Base-by-base conservation (phyloP, 2,329 filamentous ascomycete species). In the Mollisia scopiformis region DNA sequence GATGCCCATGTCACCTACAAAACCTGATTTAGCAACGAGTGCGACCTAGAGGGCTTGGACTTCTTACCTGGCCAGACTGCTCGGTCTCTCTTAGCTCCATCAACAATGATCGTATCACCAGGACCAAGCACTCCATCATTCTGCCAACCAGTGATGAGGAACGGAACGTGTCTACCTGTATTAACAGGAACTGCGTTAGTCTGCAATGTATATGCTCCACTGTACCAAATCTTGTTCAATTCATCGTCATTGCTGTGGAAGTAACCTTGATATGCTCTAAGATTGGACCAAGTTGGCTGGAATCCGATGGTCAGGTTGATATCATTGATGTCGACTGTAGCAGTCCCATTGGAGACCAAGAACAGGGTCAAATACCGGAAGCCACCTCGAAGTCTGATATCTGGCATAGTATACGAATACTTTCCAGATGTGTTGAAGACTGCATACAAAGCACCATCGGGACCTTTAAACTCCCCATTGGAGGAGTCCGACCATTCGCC, bases 31-130 rank as follows among this genome's bases (percentile, higher is more conserved):
- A 28, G 6, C 21, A 6, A 10, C 10, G 11, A 21, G 8, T 31
- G 27, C 27, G 8, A 19, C 11, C 11, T 6, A 31, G 10, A 23
- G n/a, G n/a, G n/a, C 8, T 7, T 8, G 77, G 2, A 83, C 82
- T 0, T 83, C 76, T 28, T 55, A 59, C 85, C 85, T 14, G 85
- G 82, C 84, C 84, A 88, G 1, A 88, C 81, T 30, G 84, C 74
- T 5, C 83, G 78, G 67, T 87, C 84, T 52, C 84, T 78, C 68
- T 87, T 87, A 0, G 84, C 82, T 16, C 84, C 85, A 70, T 87
- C 84, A 0, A 71, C 70, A 57, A 72, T 74, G 2, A 69, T 66
- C 27, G 67, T 69, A 49, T 65, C 62, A 3, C 68, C 68, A 75
- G 77, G 65, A 6, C 69, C 67, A 28, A 68, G 54, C 14, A 60